Conservation (phyloP, 2,329 filamentous ascomycete species). For the Magnaporthales sp. region DNA sequence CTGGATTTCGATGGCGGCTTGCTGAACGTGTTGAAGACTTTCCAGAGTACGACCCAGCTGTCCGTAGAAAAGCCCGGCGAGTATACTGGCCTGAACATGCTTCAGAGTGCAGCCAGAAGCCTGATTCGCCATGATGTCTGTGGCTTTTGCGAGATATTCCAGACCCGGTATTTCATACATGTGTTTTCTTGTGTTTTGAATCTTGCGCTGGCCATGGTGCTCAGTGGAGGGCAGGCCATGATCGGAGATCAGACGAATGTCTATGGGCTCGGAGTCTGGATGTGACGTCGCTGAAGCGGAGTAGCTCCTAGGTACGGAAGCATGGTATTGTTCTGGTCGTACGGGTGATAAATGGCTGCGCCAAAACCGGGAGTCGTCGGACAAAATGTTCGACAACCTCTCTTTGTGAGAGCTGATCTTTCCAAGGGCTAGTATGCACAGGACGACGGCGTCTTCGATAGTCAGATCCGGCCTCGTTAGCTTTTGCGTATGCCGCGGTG, state of each 20-base stretch:
- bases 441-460: conserved; percentile 52
- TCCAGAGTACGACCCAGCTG: conserved; percentile 82
- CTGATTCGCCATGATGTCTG: conserved; percentile 80
- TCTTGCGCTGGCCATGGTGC: too few relatives aligned
- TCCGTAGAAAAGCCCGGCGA: conserved; percentile 82
- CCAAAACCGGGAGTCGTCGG: conserved; percentile 10
- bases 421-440: conserved; percentile 77
- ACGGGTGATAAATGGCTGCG: neutral
- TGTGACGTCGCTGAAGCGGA: neutral
- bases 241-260: too few relatives aligned
- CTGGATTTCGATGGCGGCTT: conserved; percentile 50
- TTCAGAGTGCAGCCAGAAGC: conserved; percentile 70
- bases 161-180: conserved; percentile 82
- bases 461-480: neutral
- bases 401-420: conserved; percentile 61
- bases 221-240: too few relatives aligned
- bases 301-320: neutral
- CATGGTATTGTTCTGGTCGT: neutral
- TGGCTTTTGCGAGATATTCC: conserved; percentile 80
- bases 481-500: neutral
- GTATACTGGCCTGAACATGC: conserved; percentile 75
- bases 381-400: conserved; percentile 48
- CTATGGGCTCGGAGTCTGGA: too few relatives aligned
- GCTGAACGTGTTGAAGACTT: conserved; percentile 58
- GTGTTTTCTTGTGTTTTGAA: conserved; percentile 46